Conservation (phyloP, 2,329 filamentous ascomycete genomes). For the Hypoxylon sp. region DNA sequence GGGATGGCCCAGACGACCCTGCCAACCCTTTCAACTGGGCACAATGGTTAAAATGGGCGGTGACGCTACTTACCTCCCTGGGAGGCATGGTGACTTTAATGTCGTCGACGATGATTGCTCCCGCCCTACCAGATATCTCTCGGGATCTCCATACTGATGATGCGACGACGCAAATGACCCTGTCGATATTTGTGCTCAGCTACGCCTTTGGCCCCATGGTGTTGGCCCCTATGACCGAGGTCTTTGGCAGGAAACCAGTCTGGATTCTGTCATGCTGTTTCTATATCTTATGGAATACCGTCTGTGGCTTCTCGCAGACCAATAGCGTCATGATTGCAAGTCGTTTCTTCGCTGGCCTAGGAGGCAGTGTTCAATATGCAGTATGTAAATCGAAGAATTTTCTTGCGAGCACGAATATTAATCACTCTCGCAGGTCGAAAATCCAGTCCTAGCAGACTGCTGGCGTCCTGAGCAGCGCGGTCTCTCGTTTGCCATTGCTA, state of each 20-base stretch:
- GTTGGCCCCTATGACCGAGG: slow-evolving; percentile 63
- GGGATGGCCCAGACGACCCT: slow-evolving; percentile 35
- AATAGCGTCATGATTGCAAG: slow-evolving; percentile 16
- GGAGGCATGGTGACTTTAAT: slow-evolving; percentile 67
- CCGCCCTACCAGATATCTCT: slow-evolving; percentile 64
- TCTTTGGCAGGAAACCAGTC: slow-evolving; percentile 62
- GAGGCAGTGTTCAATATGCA: slow-evolving; percentile 17
- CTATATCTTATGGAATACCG: slow-evolving; percentile 66
- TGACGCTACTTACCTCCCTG: slow-evolving; percentile 64
- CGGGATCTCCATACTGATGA: slow-evolving; percentile 66
- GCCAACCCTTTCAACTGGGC: slow-evolving; percentile 60
- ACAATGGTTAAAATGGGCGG: slow-evolving; percentile 61
- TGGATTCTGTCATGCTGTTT: slow-evolving; percentile 62
- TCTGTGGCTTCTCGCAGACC: slow-evolving; percentile 57
- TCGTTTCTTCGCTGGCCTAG: slow-evolving; percentile 17
- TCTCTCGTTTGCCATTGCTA: slow-evolving; percentile 4
- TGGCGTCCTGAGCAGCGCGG: slow-evolving; percentile 12
- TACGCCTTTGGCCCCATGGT: slow-evolving; percentile 60
- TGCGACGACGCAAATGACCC: slow-evolving; percentile 62
- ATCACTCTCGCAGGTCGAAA: neutral
- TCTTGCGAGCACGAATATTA: neutral
- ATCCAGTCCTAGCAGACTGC: slow-evolving; percentile 1
- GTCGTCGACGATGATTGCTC: slow-evolving; percentile 67
- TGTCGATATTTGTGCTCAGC: slow-evolving; percentile 60
- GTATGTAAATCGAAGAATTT: neutral